These are phyloP conservation scores for Paraconiothyrium sp. DNA, from an alignment of 2,329 filamentous ascomycete genomes.

Conservation along the genomic window DNA sequence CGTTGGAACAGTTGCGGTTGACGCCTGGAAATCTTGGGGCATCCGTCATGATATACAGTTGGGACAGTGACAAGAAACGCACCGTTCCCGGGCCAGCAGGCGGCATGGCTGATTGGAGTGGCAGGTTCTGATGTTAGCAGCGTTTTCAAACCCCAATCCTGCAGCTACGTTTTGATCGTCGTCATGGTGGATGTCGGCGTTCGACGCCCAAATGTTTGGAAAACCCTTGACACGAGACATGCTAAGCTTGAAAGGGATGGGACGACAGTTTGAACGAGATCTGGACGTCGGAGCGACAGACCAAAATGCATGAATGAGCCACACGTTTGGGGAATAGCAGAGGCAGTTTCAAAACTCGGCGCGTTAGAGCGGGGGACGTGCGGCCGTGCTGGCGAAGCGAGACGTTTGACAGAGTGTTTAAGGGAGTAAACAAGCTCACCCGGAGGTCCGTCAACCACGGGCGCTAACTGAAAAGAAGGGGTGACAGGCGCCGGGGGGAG, in stretches of 20 bases:
- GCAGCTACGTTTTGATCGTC: constrained; percentile 50
- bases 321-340: constrained; percentile 40
- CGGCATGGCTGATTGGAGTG: constrained; percentile 52
- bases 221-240: constrained; percentile 50
- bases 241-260: constrained; percentile 47
- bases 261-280: constrained; percentile 38
- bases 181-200: constrained; percentile 41
- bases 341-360: constrained; percentile 53
- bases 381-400: constrained; percentile 47
- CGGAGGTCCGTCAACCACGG: constrained; percentile 43
- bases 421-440: constrained; percentile 50
- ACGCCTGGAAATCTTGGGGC: constrained; percentile 49
- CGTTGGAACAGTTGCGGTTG: constrained; percentile 51
- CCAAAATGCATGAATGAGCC: constrained; percentile 42
- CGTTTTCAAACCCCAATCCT: constrained; percentile 54
- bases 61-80: constrained; percentile 41
- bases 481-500: constrained; percentile 40
- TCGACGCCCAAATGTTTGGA: constrained; percentile 49
- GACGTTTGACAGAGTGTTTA: constrained; percentile 49
- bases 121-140: constrained; percentile 50
- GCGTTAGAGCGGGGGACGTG: constrained; percentile 48
- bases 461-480: constrained; percentile 44
- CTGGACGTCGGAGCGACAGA: constrained; percentile 32
- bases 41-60: constrained; percentile 48
- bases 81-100: constrained; percentile 31